Evolutionary conservation across 257 asterid genomes (phyloP), one percentile per base, ranked within the genome.

Genomic region (Galeopsis tetrahit): DNA sequence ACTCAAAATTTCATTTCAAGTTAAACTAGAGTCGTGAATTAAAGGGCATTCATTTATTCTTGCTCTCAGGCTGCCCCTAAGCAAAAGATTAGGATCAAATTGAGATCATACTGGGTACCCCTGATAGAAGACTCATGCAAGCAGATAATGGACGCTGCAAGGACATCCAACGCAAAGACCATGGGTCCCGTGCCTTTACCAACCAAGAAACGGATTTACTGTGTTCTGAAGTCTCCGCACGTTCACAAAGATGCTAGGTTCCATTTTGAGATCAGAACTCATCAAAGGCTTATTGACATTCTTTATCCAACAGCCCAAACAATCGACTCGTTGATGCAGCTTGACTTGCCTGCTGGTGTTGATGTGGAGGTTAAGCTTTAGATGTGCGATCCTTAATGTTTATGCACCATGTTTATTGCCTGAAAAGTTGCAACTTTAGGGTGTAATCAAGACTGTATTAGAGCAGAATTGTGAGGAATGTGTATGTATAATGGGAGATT

Each of bases 341-440:
- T 94, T 2, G 97, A 91, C 81, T 82, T 94, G 84, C 98, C 97
- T 55, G 96, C 96, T 39, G 98, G 98, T 2, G 98, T 94, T 31
- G 98, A 94, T 51, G 98, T 93, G n/a, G 98, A 93, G 89, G 98
- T 93, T 66, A 89, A 93, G 91, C 97, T 93, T 51, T 93, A 83
- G 90, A 61, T 57, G 28, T 21, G 0, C 1, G 0, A 21, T 21
- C 28, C 28, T 21, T 21, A 21, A 21, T 21, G 28, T 21, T 21
- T 21, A 21, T 21, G 28, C 28, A 21, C 28, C 28, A 21, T 21
- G 28, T 21, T 21, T 21, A 21, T 21, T 21, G 28, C 28, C 28
- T 21, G 28, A 21, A 21, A 21, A 21, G 28, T 21, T 21, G 28
- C 28, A 21, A 21, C 28, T 21, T 21, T 21, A 21, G 28, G 28